phyloP scores from a whole-genome alignment of 805 yeast genomes.

The Metschnikowia shivogae region DNA sequence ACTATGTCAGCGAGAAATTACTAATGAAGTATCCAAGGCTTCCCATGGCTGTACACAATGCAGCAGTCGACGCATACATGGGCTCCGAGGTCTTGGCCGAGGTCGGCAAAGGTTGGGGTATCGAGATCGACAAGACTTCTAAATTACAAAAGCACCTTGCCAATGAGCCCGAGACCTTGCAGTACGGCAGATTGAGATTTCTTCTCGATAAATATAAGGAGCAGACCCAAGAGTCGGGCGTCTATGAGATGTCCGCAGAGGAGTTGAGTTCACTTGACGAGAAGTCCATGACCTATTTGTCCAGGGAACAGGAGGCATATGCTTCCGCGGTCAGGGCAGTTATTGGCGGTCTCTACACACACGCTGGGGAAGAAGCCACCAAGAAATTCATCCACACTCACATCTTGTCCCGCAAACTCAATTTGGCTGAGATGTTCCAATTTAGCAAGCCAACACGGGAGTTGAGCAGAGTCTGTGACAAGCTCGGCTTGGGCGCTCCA shows the following conservation, averaged over 20 bases:
- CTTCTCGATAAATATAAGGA: conserved; percentile 27
- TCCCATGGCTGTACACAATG: conserved; percentile 72
- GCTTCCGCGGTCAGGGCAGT: conserved; percentile 78
- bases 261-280: conserved; percentile 17
- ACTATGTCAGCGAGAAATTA: conserved; percentile 70
- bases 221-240: conserved; percentile 46
- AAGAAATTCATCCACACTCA: conserved; percentile 68
- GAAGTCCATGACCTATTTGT: conserved; percentile 22
- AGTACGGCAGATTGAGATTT: conserved; percentile 67
- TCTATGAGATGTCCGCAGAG: conserved; percentile 33
- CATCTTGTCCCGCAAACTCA: conserved; percentile 78
- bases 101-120: conserved; percentile 83
- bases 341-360: conserved; percentile 77
- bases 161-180: conserved; percentile 62
- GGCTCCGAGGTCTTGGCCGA: conserved; percentile 61
- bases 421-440: conserved; percentile 66
- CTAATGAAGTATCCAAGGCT: conserved; percentile 81
- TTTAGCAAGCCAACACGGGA: conserved; percentile 86
- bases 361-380: conserved; percentile 61
- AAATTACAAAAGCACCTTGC: conserved; percentile 63
- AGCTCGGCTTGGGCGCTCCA: conserved; percentile 71
- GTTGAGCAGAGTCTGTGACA: conserved; percentile 67
- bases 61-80: conserved; percentile 72
- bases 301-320: conserved; percentile 43
- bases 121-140: conserved; percentile 66